phyloP scores from a whole-genome alignment of 2,329 filamentous ascomycete genomes.

The Tolypocladium pustulatum region DNA sequence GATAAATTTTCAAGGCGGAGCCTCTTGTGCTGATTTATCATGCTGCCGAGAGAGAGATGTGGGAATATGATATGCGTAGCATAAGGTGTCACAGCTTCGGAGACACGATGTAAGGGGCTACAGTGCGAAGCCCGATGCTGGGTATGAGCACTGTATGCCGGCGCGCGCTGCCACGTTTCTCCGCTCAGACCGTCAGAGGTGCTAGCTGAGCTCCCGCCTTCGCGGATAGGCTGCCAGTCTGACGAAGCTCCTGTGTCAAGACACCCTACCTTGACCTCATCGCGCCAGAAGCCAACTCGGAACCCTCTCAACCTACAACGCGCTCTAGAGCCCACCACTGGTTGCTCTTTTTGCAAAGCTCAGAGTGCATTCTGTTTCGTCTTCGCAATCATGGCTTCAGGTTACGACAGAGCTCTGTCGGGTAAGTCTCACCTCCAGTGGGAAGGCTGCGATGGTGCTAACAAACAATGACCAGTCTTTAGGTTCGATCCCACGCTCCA shows the following conservation, averaged over 20 bases:
- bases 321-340: neutral
- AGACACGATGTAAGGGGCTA: neutral
- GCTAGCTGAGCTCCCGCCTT: conserved; percentile 18
- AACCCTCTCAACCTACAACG: conserved; percentile 3
- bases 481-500: conserved; percentile 38
- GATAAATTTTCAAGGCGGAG: neutral
- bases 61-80: too few species aligned
- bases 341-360: neutral
- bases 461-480: conserved; percentile 61
- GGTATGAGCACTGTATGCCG: neutral
- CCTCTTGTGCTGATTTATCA: neutral
- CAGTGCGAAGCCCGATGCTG: neutral
- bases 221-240: conserved; percentile 26
- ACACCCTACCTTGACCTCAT: conserved; percentile 5
- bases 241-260: conserved; percentile 23
- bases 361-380: neutral
- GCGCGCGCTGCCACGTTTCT: conserved; percentile 17
- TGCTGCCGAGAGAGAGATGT: neutral
- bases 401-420: conserved; percentile 98
- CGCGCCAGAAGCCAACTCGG: neutral
- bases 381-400: conserved; percentile 60
- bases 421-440: conserved; percentile 48
- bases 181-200: conserved; percentile 8
- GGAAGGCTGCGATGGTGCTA: neutral
- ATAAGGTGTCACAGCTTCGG: neutral